These are phyloP conservation scores for Pichia sp. DNA, from an alignment of 1,139 yeast species.

Conservation along the genomic window DNA sequence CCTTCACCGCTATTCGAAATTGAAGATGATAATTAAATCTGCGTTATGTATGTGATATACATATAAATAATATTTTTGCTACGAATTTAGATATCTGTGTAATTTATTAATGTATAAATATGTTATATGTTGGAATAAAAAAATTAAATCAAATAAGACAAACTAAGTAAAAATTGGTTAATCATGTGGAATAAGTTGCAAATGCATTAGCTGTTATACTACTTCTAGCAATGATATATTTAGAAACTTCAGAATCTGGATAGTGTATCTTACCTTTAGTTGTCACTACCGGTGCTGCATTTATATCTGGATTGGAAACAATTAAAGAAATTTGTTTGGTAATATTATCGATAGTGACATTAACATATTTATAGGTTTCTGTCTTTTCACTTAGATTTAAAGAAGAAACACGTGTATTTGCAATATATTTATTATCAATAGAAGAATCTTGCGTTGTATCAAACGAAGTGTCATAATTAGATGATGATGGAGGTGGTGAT, in stretches of 20 bases:
- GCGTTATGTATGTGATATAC: no score
- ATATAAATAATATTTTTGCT: no score
- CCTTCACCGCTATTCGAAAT: neutral
- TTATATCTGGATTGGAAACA: constrained; percentile 20
- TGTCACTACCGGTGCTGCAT: constrained; percentile 19
- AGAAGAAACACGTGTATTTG: constrained; percentile 6
- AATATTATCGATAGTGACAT: constrained; percentile 20
- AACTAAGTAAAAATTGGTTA: no score
- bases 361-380: constrained; percentile 24
- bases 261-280: neutral
- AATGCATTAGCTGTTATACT: constrained; percentile 17
- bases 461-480: neutral
- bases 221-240: constrained; percentile 19
- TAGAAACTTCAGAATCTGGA: constrained; percentile 5
- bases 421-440: neutral
- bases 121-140: no score
- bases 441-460: neutral
- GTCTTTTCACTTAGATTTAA: constrained; percentile 11
- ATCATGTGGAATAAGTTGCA: constrained; percentile 1
- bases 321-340: constrained; percentile 15
- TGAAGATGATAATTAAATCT: neutral
- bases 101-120: no score
- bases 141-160: no score
- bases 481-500: neutral
- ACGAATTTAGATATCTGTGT: no score